Evolutionary conservation across 305 asterid genomes (phyloP).

Genomic region (Fraxinus paxiana): DNA sequence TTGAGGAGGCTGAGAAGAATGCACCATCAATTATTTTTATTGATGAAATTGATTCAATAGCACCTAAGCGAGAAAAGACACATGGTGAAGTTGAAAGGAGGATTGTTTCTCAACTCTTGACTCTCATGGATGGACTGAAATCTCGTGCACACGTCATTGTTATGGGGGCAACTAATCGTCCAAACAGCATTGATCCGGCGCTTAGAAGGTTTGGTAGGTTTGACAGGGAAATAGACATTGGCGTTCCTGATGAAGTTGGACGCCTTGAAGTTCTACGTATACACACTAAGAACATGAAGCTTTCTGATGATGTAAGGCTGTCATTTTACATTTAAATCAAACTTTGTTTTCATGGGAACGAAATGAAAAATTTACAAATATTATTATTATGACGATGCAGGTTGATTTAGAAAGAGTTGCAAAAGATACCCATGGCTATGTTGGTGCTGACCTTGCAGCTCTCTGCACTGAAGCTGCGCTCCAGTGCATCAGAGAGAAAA

Average conservation of each 20-base stretch:
- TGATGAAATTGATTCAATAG: conserved; percentile 54
- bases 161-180: conserved; percentile 55
- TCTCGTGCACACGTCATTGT: conserved; percentile 54
- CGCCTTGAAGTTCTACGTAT: conserved; percentile 49
- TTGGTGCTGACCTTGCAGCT: conserved; percentile 69
- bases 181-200: conserved; percentile 57
- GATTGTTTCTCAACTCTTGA: conserved; percentile 51
- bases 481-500: conserved; percentile 63
- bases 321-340: conserved; percentile 1
- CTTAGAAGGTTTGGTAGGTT: conserved; percentile 59
- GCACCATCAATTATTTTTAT: conserved; percentile 50
- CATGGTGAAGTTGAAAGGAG: conserved; percentile 57
- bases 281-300: conserved; percentile 52
- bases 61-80: conserved; percentile 50
- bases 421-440: conserved; percentile 59
- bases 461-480: conserved; percentile 67
- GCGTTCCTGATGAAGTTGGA: conserved; percentile 56
- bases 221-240: conserved; percentile 49
- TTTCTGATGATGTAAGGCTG: conserved; percentile 39
- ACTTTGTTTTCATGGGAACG: background rate
- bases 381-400: conserved; percentile 23
- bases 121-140: conserved; percentile 56
- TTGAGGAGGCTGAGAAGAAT: conserved; percentile 55
- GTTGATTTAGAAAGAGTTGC: conserved; percentile 55
- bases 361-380: background rate